Evolutionary conservation across 306 rosid genomes (phyloP).

Genomic region (Myrica gale): DNA sequence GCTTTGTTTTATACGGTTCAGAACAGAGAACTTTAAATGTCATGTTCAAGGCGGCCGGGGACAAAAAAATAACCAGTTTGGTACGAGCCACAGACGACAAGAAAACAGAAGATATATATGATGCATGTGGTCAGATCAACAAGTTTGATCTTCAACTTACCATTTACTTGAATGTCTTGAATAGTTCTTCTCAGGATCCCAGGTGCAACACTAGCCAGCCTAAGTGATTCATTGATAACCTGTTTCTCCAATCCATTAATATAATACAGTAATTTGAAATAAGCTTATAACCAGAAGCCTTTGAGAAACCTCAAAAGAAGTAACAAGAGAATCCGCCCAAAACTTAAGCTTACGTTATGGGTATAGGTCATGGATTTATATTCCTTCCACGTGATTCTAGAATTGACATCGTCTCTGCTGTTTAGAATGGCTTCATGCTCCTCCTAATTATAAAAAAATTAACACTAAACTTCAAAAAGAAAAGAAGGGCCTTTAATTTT

Average conservation of each 20-base stretch:
- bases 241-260: not conserved
- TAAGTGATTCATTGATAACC: constrained; percentile 3
- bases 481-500: not conserved
- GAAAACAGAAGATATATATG: not conserved
- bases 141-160: not conserved
- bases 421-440: not conserved
- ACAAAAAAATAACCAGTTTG: too few relatives aligned
- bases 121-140: not conserved
- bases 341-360: not conserved
- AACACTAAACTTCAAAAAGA: not conserved
- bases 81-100: too few relatives aligned
- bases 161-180: constrained; percentile 2
- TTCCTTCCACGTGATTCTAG: not conserved
- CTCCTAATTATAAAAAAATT: not conserved
- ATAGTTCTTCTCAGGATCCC: constrained; percentile 7
- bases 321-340: not conserved
- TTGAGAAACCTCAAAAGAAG: not conserved
- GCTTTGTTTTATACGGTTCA: not conserved
- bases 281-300: not conserved
- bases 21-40: not conserved
- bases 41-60: too few relatives aligned
- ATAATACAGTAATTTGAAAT: not conserved
- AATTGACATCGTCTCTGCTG: not conserved
- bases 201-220: constrained; percentile 3
- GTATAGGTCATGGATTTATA: constrained; percentile 2